phyloP scores from a whole-genome alignment of 2,329 filamentous ascomycete species.

The Fusarium multiceps region DNA sequence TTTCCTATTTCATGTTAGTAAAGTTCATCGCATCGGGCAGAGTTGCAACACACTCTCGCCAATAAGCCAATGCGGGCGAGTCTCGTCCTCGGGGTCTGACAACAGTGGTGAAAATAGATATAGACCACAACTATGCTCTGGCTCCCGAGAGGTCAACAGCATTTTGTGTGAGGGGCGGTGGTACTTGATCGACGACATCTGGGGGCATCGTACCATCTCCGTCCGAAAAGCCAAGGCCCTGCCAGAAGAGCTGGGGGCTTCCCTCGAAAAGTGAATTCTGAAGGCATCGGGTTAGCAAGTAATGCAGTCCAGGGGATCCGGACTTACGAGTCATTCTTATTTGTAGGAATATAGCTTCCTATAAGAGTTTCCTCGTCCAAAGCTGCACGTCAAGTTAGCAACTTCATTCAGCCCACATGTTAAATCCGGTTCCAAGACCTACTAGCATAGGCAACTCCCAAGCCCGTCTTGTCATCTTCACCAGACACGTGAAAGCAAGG shows the following conservation, averaged over 20 bases:
- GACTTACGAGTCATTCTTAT: conserved; percentile 56
- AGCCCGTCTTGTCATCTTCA: conserved; percentile 53
- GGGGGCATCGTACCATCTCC: conserved; percentile 54
- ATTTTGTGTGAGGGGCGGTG: conserved; percentile 56
- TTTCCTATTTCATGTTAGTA: conserved; percentile 42
- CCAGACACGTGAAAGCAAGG: conserved; percentile 55
- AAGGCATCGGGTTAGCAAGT: not conserved
- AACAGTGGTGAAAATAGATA: conserved; percentile 54
- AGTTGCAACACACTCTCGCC: conserved; percentile 48
- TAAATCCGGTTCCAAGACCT: conserved; percentile 40
- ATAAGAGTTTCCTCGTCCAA: conserved; percentile 51
- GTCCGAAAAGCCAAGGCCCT: conserved; percentile 38
- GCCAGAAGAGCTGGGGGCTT: conserved; percentile 36
- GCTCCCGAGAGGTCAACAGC: conserved; percentile 56
- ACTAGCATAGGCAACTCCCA: conserved; percentile 60
- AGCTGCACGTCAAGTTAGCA: conserved; percentile 42
- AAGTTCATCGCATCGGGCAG: not conserved
- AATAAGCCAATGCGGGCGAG: conserved; percentile 54
- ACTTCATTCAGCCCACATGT: not conserved
- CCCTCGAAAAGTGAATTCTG: conserved; percentile 37
- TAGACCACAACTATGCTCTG: conserved; percentile 49
- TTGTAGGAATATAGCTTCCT: conserved; percentile 57
- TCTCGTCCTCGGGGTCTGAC: conserved; percentile 41
- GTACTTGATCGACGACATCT: conserved; percentile 62
- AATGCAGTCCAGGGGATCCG: too few species aligned